Percentiles rank a stretch among this genome's conserved stretches.
Evolutionary conservation across 176 grass and related monocot genomes (phyloP).

Genomic region (Oryza meridionalis): DNA sequence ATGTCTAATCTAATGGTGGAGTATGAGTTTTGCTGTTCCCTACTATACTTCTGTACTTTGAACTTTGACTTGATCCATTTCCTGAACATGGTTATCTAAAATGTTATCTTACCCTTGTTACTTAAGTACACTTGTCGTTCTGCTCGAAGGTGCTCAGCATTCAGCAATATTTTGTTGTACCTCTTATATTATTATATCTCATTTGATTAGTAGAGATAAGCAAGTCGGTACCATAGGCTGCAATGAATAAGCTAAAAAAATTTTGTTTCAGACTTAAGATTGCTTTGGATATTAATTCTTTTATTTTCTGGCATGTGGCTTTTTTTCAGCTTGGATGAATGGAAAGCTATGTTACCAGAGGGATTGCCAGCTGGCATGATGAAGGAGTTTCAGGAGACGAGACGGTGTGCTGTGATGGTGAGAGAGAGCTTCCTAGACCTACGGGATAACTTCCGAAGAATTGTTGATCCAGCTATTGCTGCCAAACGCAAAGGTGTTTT

Average conservation of each 20-base stretch:
- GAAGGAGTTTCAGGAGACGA: conserved; percentile 93
- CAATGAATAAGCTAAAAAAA: neutral
- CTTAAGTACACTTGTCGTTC: neutral
- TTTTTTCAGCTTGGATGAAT: conserved; percentile 87
- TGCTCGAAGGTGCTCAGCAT: neutral
- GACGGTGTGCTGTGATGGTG: conserved; percentile 94
- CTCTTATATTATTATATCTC: neutral
- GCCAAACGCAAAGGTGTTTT: conserved; percentile 68
- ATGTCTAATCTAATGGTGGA: neutral
- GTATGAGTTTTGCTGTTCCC: neutral
- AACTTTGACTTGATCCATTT: neutral
- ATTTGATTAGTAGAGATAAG: neutral
- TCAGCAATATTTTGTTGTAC: neutral
- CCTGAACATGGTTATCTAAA: conserved; percentile 18
- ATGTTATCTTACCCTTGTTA: neutral
- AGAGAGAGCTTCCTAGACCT: conserved; percentile 89
- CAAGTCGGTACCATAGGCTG: neutral
- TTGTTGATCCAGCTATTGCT: conserved; percentile 72
- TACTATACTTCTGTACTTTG: too few species aligned
- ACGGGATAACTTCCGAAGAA: conserved; percentile 87
- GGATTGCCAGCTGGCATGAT: conserved; percentile 84
- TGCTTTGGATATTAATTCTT: neutral
- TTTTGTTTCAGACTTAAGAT: neutral
- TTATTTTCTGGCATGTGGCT: conserved; percentile 2
- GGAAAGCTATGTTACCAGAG: conserved; percentile 84